phyloP scores from a whole-genome alignment of 139 green algal genomes.

The Edaphochlamys debaryana region DNA sequence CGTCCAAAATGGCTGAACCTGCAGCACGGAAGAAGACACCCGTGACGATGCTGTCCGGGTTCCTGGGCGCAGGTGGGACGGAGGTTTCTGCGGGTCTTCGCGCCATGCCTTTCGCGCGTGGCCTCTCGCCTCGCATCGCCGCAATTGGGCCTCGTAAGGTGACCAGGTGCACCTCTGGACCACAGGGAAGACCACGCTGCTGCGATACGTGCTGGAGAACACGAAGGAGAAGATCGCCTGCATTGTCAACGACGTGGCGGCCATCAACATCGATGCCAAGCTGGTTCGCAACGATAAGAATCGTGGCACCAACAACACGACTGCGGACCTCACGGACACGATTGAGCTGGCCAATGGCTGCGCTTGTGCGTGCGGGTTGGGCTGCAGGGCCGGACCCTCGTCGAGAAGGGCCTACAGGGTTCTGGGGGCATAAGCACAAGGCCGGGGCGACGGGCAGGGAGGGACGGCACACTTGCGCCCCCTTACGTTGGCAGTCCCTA shows the following conservation, averaged over 20 bases:
- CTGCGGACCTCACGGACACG: slow-evolving; percentile 87
- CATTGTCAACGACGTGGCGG: slow-evolving; percentile 95
- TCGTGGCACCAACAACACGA: slow-evolving; percentile 48
- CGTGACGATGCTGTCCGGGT: slow-evolving; percentile 86
- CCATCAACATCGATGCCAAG: slow-evolving; percentile 95
- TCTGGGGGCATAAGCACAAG: too few relatives aligned
- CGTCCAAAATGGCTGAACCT: slow-evolving; percentile 8
- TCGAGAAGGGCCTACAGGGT: too few relatives aligned
- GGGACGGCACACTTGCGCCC: not conserved
- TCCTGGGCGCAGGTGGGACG: slow-evolving; percentile 75
- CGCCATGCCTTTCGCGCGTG: not conserved
- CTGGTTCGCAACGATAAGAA: slow-evolving; percentile 81
- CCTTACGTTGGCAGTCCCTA: not conserved
- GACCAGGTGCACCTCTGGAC: not conserved
- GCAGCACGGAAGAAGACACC: slow-evolving; percentile 48
- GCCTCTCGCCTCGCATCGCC: not conserved
- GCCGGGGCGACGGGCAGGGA: too few relatives aligned
- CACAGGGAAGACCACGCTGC: slow-evolving; percentile 91
- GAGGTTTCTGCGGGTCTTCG: not conserved
- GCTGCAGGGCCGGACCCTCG: too few relatives aligned
- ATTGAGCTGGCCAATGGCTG: slow-evolving; percentile 95
- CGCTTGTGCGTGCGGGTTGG: slow-evolving; percentile 84
- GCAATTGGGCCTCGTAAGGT: not conserved
- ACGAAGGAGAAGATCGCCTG: slow-evolving; percentile 88
- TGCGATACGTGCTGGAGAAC: slow-evolving; percentile 88